Evolutionary conservation across 2,329 filamentous ascomycete species (phyloP).

Genomic region (Diaporthe longicolla): DNA sequence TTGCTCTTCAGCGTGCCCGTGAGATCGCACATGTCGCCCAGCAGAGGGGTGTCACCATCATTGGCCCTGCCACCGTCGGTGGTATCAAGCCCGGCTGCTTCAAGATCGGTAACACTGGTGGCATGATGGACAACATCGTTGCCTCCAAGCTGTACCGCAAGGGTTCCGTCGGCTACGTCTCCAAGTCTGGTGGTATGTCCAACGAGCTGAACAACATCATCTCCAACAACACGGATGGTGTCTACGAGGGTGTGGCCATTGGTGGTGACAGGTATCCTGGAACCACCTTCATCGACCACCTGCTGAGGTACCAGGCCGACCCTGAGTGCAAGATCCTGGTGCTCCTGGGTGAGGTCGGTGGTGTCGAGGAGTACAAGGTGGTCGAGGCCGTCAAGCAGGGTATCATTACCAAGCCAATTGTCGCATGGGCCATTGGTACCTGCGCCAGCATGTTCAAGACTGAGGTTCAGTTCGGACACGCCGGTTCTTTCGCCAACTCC

Average conservation of each 20-base stretch:
- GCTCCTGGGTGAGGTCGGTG: conserved; percentile 97
- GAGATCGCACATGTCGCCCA: conserved; percentile 97
- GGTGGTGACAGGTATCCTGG: conserved; percentile 99
- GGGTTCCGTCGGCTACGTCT: conserved; percentile 98
- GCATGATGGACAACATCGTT: conserved; percentile 99
- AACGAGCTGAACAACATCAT: conserved; percentile 99
- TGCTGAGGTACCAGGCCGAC: conserved; percentile 96
- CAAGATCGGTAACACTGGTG: conserved; percentile 99
- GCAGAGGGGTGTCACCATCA: conserved; percentile 99
- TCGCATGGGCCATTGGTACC: conserved; percentile 99
- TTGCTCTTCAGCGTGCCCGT: conserved; percentile 80
- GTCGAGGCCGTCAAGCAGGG: conserved; percentile 98
- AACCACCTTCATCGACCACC: conserved; percentile 99
- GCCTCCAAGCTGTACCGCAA: conserved; percentile 99
- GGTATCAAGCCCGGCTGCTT: conserved; percentile 99
- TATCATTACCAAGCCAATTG: conserved; percentile 96
- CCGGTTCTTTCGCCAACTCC: conserved; percentile 98
- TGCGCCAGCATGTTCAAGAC: conserved; percentile 99
- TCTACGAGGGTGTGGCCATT: conserved; percentile 99
- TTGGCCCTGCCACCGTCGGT: conserved; percentile 97
- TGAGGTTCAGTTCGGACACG: conserved; percentile 99
- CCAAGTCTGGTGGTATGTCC: conserved; percentile 99
- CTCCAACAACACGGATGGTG: conserved; percentile 94
- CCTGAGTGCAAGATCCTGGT: conserved; percentile 98
- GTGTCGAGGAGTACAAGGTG: conserved; percentile 99